Percentiles rank a stretch among this genome's conserved stretches.
Conservation (phyloP, 345 rosid genomes). For the Conringia planisiliqua region DNA sequence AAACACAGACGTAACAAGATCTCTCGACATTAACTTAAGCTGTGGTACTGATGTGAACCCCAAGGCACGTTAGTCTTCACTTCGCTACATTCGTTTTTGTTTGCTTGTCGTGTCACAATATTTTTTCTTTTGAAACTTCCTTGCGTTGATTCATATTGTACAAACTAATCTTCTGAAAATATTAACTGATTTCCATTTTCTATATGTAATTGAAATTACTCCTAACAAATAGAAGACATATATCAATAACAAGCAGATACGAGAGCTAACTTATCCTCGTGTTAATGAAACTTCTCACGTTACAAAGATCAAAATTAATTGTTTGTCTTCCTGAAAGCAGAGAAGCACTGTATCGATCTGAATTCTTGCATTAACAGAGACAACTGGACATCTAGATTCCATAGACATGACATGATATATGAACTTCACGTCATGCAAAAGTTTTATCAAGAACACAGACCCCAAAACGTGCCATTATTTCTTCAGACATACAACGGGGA, state of each 20-base stretch:
- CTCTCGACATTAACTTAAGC: conserved; percentile 9
- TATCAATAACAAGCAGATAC: neutral
- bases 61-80: conserved; percentile 29
- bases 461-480: conserved; percentile 12
- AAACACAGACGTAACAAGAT: neutral
- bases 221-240: neutral
- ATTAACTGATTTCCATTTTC: neutral
- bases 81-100: neutral
- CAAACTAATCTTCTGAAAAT: neutral
- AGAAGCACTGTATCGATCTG: neutral
- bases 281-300: neutral
- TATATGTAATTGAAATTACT: neutral
- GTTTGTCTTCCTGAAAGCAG: neutral
- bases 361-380: conserved; percentile 7
- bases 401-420: neutral
- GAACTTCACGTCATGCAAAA: conserved; percentile 16
- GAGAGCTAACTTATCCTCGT: neutral
- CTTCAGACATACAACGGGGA: conserved; percentile 27
- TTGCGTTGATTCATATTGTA: neutral
- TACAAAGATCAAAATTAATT: conserved; percentile 17
- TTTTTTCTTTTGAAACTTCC: neutral
- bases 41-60: conserved; percentile 22
- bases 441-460: conserved; percentile 9
- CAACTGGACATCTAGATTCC: conserved; percentile 27
- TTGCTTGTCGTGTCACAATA: neutral